A percentile compares a stretch with the other conserved stretches of the same genome.
phyloP scores from a whole-genome alignment of 2,329 filamentous ascomycete species.

The Ceratocystiopsis minuta region DNA sequence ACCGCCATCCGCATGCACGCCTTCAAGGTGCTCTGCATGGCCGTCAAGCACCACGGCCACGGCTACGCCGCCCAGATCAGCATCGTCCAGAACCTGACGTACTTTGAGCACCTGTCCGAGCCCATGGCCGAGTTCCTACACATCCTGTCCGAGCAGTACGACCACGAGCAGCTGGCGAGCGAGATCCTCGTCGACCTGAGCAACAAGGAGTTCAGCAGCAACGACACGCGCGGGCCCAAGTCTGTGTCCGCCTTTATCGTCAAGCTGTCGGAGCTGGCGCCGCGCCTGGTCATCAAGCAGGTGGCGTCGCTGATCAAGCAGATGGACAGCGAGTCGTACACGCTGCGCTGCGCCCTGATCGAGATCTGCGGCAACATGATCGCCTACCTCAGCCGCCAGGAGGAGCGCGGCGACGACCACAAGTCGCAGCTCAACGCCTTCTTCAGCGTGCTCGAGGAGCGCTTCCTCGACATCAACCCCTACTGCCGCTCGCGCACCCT shows the following conservation, averaged over 20 bases:
- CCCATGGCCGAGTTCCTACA: conserved; percentile 98
- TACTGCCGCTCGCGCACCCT: conserved; percentile 86
- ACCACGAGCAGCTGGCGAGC: conserved; percentile 86
- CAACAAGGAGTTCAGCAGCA: conserved; percentile 95
- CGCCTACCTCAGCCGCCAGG: conserved; percentile 72
- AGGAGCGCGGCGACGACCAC: conserved; percentile 80
- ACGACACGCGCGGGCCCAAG: conserved; percentile 87
- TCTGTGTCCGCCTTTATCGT: conserved; percentile 88
- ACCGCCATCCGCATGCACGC: conserved; percentile 86
- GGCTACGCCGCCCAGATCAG: conserved; percentile 94
- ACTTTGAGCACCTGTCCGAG: conserved; percentile 96
- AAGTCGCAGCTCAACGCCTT: conserved; percentile 93
- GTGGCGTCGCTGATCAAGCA: conserved; percentile 92
- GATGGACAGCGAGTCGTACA: conserved; percentile 93
- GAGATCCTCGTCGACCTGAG: conserved; percentile 87
- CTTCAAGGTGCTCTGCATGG: conserved; percentile 91
- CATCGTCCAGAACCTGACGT: conserved; percentile 92
- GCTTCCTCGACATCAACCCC: conserved; percentile 90
- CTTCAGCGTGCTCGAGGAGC: conserved; percentile 89
- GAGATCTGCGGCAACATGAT: conserved; percentile 96
- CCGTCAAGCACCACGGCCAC: conserved; percentile 94
- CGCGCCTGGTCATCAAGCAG: conserved; percentile 86
- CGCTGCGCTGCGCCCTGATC: conserved; percentile 79
- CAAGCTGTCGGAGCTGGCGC: conserved; percentile 81
- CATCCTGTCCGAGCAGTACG: conserved; percentile 91